These are phyloP conservation scores for Leccinum ponderosum DNA, from an alignment of 1,284 basidiomycete species.

Conservation along the genomic window DNA sequence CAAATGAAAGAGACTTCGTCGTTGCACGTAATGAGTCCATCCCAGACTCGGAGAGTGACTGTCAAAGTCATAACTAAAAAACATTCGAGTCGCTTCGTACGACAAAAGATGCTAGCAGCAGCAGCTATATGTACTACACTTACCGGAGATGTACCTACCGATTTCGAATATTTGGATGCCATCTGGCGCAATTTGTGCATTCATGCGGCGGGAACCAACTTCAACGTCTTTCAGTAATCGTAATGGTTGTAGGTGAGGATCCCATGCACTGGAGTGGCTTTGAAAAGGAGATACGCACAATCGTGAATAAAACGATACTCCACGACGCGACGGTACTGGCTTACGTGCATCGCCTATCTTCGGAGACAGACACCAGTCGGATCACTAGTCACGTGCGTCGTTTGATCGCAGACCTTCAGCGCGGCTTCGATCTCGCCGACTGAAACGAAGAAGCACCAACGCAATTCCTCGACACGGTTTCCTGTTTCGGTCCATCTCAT, in stretches of 20 bases:
- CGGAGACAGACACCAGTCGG: too few species aligned
- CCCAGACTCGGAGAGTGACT: conserved; percentile 22
- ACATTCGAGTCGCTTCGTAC: background rate
- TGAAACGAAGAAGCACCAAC: background rate
- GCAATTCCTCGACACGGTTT: background rate
- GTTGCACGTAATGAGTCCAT: conserved; percentile 10
- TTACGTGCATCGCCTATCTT: too few species aligned
- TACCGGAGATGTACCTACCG: conserved; percentile 14
- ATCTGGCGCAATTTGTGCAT: background rate
- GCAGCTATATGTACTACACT: background rate
- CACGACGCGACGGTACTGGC: too few species aligned
- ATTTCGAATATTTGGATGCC: conserved; percentile 1
- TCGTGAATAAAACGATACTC: background rate
- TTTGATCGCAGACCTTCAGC: background rate
- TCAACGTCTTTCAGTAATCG: background rate
- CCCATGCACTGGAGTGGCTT: too few species aligned
- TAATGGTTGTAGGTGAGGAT: background rate
- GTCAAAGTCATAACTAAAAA: conserved; percentile 12
- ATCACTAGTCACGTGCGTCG: too few species aligned
- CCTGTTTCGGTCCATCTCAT: background rate
- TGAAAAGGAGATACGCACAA: background rate
- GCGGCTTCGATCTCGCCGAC: background rate
- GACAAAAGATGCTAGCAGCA: background rate
- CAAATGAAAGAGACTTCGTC: conserved; percentile 18
- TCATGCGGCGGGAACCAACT: conserved; percentile 5